phyloP scores from a whole-genome alignment of 371 early-diverging fungal species.

The Scutellospora calospora region DNA sequence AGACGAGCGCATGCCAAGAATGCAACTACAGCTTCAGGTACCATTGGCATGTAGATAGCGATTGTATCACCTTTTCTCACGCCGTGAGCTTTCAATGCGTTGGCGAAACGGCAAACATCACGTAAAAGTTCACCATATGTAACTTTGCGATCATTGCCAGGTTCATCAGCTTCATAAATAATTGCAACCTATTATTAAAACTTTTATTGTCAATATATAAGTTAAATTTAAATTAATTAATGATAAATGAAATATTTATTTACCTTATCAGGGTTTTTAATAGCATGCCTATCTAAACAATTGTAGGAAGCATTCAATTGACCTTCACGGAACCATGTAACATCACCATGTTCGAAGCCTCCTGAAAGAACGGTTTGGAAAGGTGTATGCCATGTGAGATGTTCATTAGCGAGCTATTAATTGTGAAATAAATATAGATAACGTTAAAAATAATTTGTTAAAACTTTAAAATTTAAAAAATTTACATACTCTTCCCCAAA shows the following conservation, averaged over 20 bases:
- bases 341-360: slow-evolving; percentile 76
- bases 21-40: slow-evolving; percentile 91
- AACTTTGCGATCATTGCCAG: slow-evolving; percentile 71
- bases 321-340: slow-evolving; percentile 95
- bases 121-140: slow-evolving; percentile 88
- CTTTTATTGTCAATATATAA: background rate
- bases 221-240: background rate
- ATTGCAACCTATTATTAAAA: slow-evolving; percentile 77
- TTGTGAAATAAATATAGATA: background rate
- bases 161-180: slow-evolving; percentile 92
- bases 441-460: background rate
- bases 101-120: slow-evolving; percentile 85
- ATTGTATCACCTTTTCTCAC: slow-evolving; percentile 93
- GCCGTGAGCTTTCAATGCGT: slow-evolving; percentile 79
- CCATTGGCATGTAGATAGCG: slow-evolving; percentile 97
- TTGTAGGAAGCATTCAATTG: slow-evolving; percentile 95
- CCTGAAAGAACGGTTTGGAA: slow-evolving; percentile 73
- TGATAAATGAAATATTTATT: background rate
- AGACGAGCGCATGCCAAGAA: slow-evolving; percentile 96
- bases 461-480: background rate
- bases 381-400: slow-evolving; percentile 79
- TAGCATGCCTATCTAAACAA: slow-evolving; percentile 96
- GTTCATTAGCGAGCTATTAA: slow-evolving; percentile 69
- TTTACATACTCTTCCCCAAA: slow-evolving; percentile 81
- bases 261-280: slow-evolving; percentile 68